phyloP scores from a whole-genome alignment of 192 early-diverging fungal genomes.

The Coemansia sp. region DNA sequence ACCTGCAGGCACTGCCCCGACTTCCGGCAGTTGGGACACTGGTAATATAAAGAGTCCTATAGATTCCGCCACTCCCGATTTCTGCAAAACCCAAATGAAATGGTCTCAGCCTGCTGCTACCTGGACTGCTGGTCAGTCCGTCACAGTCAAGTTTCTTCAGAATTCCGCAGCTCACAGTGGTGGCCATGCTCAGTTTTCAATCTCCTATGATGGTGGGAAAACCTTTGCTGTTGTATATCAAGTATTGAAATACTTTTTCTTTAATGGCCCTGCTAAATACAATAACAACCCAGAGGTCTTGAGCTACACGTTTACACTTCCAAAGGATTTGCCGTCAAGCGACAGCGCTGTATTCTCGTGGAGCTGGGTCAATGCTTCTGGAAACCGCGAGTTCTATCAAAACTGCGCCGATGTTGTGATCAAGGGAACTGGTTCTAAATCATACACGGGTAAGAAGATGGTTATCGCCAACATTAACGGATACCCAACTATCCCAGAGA shows the following conservation, averaged over 20 bases:
- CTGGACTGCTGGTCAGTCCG: slow-evolving; percentile 49
- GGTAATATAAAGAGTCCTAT: too few species aligned
- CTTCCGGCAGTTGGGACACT: too few species aligned
- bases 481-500: slow-evolving; percentile 57
- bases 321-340: slow-evolving; percentile 46
- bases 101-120: slow-evolving; percentile 31
- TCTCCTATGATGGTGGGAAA: slow-evolving; percentile 59
- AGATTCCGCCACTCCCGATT: not conserved
- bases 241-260: slow-evolving; percentile 35
- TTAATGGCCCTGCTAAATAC: slow-evolving; percentile 11
- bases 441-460: slow-evolving; percentile 41
- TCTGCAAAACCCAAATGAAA: slow-evolving; percentile 42
- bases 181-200: slow-evolving; percentile 62
- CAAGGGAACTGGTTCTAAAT: slow-evolving; percentile 21
- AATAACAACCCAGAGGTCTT: slow-evolving; percentile 18
- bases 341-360: slow-evolving; percentile 57
- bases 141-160: slow-evolving; percentile 51
- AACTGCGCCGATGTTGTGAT: slow-evolving; percentile 39
- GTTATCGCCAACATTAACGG: slow-evolving; percentile 34
- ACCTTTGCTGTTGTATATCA: slow-evolving; percentile 56
- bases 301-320: slow-evolving; percentile 55
- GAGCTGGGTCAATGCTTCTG: slow-evolving; percentile 74
- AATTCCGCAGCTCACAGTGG: slow-evolving; percentile 53
- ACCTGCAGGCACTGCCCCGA: too few species aligned
- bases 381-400: slow-evolving; percentile 74